Evolutionary conservation across 805 yeast genomes (phyloP).

Genomic region (Priceomyces castillae): DNA sequence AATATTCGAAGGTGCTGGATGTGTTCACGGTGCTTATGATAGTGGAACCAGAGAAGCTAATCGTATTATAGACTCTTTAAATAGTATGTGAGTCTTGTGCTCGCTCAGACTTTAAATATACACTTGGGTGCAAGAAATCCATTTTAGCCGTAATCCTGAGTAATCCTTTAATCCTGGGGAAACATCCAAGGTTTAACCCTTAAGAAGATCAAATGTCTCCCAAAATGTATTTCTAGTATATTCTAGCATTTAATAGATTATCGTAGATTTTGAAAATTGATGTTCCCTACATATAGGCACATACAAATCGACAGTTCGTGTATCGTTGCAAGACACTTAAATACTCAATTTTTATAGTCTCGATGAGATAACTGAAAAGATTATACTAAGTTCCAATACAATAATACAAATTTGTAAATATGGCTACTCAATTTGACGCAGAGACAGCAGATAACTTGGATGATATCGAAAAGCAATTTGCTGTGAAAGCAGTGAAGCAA

Average conservation of each 20-base stretch:
- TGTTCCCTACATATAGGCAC: too few species aligned
- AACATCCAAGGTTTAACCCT: too few species aligned
- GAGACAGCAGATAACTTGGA: conserved; percentile 93
- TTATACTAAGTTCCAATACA: neutral
- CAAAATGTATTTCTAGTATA: too few species aligned
- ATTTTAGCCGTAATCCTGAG: too few species aligned
- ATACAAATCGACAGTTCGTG: too few species aligned
- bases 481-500: conserved; percentile 94
- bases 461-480: conserved; percentile 90
- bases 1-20: conserved; percentile 81
- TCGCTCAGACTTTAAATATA: too few species aligned
- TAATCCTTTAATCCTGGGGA: too few species aligned
- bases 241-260: too few species aligned
- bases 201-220: too few species aligned
- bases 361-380: neutral
- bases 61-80: conserved; percentile 16
- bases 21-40: conserved; percentile 87
- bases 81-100: neutral
- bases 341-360: neutral
- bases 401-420: conserved; percentile 10
- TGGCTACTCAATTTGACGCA: conserved; percentile 61
- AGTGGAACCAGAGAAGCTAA: conserved; percentile 63
- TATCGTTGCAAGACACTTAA: neutral
- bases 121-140: too few species aligned
- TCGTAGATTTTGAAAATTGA: too few species aligned